Conservation (phyloP, 1,284 basidiomycete genomes). For the Malassezia furfur region DNA sequence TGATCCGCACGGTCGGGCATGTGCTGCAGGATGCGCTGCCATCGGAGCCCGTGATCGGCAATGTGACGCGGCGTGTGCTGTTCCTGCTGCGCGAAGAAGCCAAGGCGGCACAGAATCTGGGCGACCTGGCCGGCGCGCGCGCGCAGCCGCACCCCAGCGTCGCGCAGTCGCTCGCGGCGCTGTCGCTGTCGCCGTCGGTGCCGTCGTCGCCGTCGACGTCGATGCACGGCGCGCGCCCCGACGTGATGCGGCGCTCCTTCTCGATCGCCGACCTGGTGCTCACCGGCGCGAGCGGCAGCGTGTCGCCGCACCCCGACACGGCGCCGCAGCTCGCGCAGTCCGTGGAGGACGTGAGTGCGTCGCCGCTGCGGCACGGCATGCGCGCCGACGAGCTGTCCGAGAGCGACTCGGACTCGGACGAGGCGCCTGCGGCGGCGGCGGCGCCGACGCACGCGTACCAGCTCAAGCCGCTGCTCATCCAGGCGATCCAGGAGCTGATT, state of each 20-base stretch:
- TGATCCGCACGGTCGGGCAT: constrained; percentile 71
- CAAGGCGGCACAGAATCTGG: constrained; percentile 27
- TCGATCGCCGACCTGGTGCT: constrained; percentile 40
- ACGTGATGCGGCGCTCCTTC: constrained; percentile 19
- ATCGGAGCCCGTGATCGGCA: constrained; percentile 77
- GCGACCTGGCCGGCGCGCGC: background rate
- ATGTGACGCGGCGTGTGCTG: constrained; percentile 80
- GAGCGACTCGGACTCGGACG: constrained; percentile 9
- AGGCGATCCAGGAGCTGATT: constrained; percentile 61
- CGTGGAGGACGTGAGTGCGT: background rate
- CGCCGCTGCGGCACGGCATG: constrained; percentile 1
- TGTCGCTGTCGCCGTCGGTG: constrained; percentile 18
- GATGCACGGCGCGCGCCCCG: background rate
- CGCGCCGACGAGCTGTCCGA: constrained; percentile 1
- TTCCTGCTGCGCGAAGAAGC: constrained; percentile 84
- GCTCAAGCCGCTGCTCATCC: constrained; percentile 49
- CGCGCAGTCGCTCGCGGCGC: constrained; percentile 23
- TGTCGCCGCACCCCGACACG: background rate
- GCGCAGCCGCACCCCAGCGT: constrained; percentile 16
- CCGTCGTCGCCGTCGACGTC: constrained; percentile 19
- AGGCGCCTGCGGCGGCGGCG: background rate
- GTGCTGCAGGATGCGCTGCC: constrained; percentile 78
- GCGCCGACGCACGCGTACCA: constrained; percentile 28
- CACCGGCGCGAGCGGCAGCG: background rate
- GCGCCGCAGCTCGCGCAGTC: background rate